Evolutionary conservation across 441 rosid genomes (phyloP).

Genomic region (Euphorbia celastroides): DNA sequence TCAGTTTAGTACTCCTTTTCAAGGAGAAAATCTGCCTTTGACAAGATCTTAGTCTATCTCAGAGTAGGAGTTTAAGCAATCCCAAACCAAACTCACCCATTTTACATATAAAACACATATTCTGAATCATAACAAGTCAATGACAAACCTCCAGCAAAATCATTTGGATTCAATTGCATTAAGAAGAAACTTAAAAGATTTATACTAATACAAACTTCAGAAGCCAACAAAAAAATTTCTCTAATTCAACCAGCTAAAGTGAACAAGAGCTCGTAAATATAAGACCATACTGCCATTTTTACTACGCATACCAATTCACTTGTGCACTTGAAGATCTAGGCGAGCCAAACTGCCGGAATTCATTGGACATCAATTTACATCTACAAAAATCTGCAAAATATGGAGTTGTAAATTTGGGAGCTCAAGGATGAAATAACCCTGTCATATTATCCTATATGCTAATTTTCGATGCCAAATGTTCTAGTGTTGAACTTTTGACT

Average conservation of each 20-base stretch:
- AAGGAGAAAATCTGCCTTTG: too few species aligned
- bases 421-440: too few species aligned
- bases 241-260: not conserved
- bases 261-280: not conserved
- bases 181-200: not conserved
- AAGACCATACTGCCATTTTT: not conserved
- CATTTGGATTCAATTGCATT: not conserved
- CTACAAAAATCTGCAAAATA: constrained; percentile 53
- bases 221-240: not conserved
- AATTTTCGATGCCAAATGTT: not conserved
- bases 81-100: too few species aligned
- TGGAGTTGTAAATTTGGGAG: not conserved
- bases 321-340: not conserved
- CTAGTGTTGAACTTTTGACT: too few species aligned
- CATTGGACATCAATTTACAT: constrained; percentile 29
- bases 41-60: too few species aligned
- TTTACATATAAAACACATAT: not conserved
- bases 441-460: not conserved
- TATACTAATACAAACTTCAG: not conserved
- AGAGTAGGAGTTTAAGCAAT: too few species aligned
- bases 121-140: not conserved
- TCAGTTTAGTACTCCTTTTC: too few species aligned
- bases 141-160: not conserved
- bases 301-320: not conserved
- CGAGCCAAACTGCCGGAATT: constrained; percentile 4